phyloP scores from a whole-genome alignment of 768 basidiomycete genomes.

The Saitozyma sp. region DNA sequence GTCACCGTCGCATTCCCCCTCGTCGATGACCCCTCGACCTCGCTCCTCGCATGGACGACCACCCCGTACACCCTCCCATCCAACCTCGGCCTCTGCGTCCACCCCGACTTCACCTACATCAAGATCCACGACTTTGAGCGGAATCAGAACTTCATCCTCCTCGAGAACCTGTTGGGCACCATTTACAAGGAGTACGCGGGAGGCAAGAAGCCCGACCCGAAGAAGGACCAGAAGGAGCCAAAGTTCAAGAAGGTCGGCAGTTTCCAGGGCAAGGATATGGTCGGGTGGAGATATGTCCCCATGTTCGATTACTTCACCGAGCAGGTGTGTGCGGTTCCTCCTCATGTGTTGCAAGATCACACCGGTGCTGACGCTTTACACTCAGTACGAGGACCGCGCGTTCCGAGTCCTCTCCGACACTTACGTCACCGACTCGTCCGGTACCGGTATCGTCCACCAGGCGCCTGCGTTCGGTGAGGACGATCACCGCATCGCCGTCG shows the following conservation, averaged over 20 bases:
- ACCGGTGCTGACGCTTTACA: slow-evolving; percentile 2
- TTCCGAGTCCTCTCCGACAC: slow-evolving; percentile 86
- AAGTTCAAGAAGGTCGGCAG: slow-evolving; percentile 87
- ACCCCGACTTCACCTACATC: slow-evolving; percentile 93
- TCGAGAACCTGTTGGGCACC: slow-evolving; percentile 79
- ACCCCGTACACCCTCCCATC: slow-evolving; percentile 98
- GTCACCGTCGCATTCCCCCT: slow-evolving; percentile 91
- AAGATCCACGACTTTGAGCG: slow-evolving; percentile 91
- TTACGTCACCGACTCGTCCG: slow-evolving; percentile 89
- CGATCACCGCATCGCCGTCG: slow-evolving; percentile 89
- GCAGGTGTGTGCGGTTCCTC: slow-evolving; percentile 60
- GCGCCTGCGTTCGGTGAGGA: slow-evolving; percentile 98
- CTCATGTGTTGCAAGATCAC: background rate
- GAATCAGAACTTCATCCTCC: slow-evolving; percentile 84
- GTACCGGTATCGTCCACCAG: slow-evolving; percentile 98
- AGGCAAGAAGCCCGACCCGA: slow-evolving; percentile 56
- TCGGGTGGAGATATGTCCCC: slow-evolving; percentile 92
- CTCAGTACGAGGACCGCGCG: slow-evolving; percentile 85
- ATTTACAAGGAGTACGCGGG: slow-evolving; percentile 69
- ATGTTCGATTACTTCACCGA: slow-evolving; percentile 97
- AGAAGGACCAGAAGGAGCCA: slow-evolving; percentile 61
- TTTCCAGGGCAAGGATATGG: slow-evolving; percentile 89
- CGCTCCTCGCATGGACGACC: slow-evolving; percentile 95
- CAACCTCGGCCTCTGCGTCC: slow-evolving; percentile 90
- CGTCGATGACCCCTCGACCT: slow-evolving; percentile 86